Conservation (phyloP, 331 rosid species). For the Quercus phellos region DNA sequence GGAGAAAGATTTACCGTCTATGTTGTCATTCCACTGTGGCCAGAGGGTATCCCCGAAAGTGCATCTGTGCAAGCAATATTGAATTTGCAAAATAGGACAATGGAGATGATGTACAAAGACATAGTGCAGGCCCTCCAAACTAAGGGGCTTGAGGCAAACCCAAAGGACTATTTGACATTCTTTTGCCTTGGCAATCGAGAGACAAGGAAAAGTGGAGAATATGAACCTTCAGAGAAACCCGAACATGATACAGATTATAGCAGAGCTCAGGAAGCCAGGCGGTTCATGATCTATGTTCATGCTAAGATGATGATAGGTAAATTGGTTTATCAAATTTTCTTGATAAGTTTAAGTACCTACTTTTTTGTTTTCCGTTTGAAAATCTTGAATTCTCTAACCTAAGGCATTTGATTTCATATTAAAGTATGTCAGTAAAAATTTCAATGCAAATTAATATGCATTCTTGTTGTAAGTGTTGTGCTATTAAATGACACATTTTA, state of each 20-base stretch:
- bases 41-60: slow-evolving; percentile 46
- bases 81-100: slow-evolving; percentile 41
- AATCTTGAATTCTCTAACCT: not conserved
- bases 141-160: slow-evolving; percentile 32
- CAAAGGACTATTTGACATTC: slow-evolving; percentile 41
- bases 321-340: not conserved
- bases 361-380: not conserved
- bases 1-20: slow-evolving; percentile 39
- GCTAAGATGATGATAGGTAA: slow-evolving; percentile 50
- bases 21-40: slow-evolving; percentile 49
- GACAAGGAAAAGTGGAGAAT: slow-evolving; percentile 19
- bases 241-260: slow-evolving; percentile 31
- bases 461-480: not conserved
- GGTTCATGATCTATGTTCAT: slow-evolving; percentile 51
- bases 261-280: slow-evolving; percentile 37
- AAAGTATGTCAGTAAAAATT: not conserved
- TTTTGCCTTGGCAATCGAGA: slow-evolving; percentile 47
- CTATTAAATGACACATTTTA: too few species aligned
- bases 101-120: slow-evolving; percentile 49
- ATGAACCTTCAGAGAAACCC: slow-evolving; percentile 31
- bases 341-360: not conserved
- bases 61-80: slow-evolving; percentile 36
- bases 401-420: not conserved
- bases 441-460: not conserved
- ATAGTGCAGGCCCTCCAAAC: slow-evolving; percentile 25